These are phyloP conservation scores for Zygotorulaspora sp. DNA, from an alignment of 805 yeast genomes.

Conservation along the genomic window DNA sequence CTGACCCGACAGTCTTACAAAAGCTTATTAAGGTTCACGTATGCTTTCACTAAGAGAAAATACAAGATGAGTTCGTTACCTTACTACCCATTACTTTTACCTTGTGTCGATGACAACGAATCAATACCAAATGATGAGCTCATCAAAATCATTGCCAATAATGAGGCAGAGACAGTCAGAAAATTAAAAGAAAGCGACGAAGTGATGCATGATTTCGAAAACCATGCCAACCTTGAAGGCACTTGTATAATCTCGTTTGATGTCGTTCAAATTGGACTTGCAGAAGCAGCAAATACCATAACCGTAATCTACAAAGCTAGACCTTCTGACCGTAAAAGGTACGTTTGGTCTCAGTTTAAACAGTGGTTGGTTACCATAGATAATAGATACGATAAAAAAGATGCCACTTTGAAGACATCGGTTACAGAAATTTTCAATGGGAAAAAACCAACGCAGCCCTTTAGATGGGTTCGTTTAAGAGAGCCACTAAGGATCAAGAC, in stretches of 20 bases:
- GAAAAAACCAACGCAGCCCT: background rate
- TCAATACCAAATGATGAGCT: conserved; percentile 11
- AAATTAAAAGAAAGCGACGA: background rate
- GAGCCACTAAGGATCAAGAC: conserved; percentile 11
- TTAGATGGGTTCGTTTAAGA: conserved; percentile 10
- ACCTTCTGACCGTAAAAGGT: conserved; percentile 8
- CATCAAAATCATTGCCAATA: conserved; percentile 15
- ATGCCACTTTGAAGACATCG: background rate
- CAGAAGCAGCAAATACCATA: background rate
- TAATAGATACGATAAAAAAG: conserved; percentile 1
- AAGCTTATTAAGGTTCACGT: conserved; percentile 10
- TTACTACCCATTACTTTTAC: conserved; percentile 22
- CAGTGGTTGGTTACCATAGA: conserved; percentile 2
- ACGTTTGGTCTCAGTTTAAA: conserved; percentile 6
- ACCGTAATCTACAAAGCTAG: conserved; percentile 9
- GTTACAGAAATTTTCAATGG: background rate
- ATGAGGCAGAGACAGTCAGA: conserved; percentile 2
- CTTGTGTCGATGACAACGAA: conserved; percentile 13
- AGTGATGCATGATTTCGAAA: conserved; percentile 8
- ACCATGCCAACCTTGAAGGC: conserved; percentile 5
- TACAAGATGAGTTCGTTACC: conserved; percentile 10
- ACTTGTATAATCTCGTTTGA: conserved; percentile 9
- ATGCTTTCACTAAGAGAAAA: conserved; percentile 9
- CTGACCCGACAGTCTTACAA: conserved; percentile 16
- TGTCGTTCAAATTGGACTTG: conserved; percentile 6